A percentile compares a stretch with the other conserved stretches of the same genome.
These are phyloP conservation scores for Albophoma yamanashiensis DNA, from an alignment of 2,329 filamentous ascomycete species.

Conservation along the genomic window DNA sequence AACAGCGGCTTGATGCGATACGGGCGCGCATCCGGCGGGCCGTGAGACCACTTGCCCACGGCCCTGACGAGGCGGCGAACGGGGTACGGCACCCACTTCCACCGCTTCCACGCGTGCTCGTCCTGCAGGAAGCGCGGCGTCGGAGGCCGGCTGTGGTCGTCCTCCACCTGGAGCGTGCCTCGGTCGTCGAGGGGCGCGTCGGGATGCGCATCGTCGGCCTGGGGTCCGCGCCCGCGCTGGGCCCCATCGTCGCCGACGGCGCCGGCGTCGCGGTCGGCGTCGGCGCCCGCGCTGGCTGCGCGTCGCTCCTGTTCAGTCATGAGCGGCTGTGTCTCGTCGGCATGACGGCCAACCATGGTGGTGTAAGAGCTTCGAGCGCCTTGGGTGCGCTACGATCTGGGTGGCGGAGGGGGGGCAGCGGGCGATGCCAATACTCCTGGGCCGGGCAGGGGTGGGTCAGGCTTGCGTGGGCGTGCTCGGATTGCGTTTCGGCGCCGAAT, in stretches of 20 bases:
- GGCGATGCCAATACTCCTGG: neutral
- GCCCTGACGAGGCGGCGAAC: constrained; percentile 33
- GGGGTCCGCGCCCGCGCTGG: constrained; percentile 4
- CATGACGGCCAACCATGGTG: constrained; percentile 19
- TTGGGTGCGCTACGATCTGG: neutral
- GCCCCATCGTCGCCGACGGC: neutral
- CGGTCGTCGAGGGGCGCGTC: constrained; percentile 29
- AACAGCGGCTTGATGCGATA: constrained; percentile 48
- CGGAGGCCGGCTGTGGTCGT: constrained; percentile 27
- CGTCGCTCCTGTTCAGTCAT: constrained; percentile 23
- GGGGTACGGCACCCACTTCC: constrained; percentile 49
- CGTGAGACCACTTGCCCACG: constrained; percentile 39
- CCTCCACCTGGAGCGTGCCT: constrained; percentile 33
- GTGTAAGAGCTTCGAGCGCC: neutral
- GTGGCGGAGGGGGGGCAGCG: neutral
- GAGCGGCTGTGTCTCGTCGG: constrained; percentile 27
- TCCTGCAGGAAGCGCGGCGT: constrained; percentile 53
- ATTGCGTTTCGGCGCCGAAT: neutral
- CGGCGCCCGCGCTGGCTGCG: constrained; percentile 15
- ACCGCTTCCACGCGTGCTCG: constrained; percentile 32
- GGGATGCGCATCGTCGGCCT: constrained; percentile 20
- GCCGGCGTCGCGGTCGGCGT: neutral
- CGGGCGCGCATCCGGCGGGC: constrained; percentile 41
- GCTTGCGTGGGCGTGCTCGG: neutral
- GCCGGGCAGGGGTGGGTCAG: neutral